phyloP scores from a whole-genome alignment of 1,284 basidiomycete species.

The Rhizopogon parksii region DNA sequence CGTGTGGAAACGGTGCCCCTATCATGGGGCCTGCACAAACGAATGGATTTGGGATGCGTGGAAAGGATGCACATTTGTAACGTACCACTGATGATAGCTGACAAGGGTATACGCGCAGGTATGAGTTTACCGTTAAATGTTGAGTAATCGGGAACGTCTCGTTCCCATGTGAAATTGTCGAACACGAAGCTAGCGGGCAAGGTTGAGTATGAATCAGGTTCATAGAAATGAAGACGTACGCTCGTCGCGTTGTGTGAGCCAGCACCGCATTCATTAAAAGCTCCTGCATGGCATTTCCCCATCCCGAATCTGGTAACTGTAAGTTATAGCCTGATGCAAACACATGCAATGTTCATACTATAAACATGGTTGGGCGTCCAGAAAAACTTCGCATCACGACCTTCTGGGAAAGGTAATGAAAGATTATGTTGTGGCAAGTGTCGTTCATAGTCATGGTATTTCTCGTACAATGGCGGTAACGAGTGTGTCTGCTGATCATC shows the following conservation, averaged over 20 bases:
- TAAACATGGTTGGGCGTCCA: conserved; percentile 44
- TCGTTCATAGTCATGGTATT: conserved; percentile 40
- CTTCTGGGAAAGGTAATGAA: conserved; percentile 35
- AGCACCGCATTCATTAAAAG: conserved; percentile 44
- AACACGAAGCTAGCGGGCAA: conserved; percentile 32
- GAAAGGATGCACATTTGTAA: conserved; percentile 4
- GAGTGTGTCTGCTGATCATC: conserved; percentile 2
- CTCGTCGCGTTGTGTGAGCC: conserved; percentile 37
- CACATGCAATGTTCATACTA: conserved; percentile 22
- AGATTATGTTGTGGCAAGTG: conserved; percentile 40
- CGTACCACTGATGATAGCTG: conserved; percentile 35
- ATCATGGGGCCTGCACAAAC: conserved; percentile 29
- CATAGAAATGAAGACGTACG: conserved; percentile 32
- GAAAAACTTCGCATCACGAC: conserved; percentile 38
- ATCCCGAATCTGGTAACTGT: conserved; percentile 36
- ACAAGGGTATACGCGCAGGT: conserved; percentile 36
- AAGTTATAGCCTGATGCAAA: neutral
- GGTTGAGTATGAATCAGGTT: neutral
- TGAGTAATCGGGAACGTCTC: conserved; percentile 25
- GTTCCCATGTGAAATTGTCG: conserved; percentile 35
- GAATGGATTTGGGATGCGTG: neutral
- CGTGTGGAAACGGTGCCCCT: conserved; percentile 27
- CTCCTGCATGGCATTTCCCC: conserved; percentile 57
- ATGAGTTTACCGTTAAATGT: conserved; percentile 35
- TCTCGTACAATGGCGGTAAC: conserved; percentile 41